Evolutionary conservation across 1,284 basidiomycete genomes (phyloP), one percentile per base, ranked within the genome.

Genomic region (Neolentinus lepideus): DNA sequence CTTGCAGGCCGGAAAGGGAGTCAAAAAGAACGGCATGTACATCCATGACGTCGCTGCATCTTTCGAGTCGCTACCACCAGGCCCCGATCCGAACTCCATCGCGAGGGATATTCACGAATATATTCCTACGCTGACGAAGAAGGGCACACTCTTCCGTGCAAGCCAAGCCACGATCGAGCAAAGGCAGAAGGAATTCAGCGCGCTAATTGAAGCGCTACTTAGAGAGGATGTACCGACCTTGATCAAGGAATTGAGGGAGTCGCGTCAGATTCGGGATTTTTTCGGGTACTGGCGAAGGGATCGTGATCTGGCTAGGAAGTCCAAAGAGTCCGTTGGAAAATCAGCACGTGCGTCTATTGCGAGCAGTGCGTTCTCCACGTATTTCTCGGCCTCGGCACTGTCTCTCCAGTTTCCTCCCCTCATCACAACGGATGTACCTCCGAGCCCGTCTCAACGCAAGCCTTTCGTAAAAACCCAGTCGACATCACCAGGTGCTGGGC

Each of bases 41-140:
- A 73, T 81, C 53, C 80, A 84, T 50, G 84, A 89, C 61, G 74
- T 76, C 54, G 89, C 89, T 1, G 82, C 89, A 1, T 91, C 89
- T 11, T 91, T 84, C 74, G 89, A 90, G 55, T 90, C 88, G 0
- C 75, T 91, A n/a, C 89, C 89, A 12, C 85, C 86, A n/a, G 89
- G 88, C 12, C 88, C 89, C 16, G 78, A 88, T 62, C 87, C 85
- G 2, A 79, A 78, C 46, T 81, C 82, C 24, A 78, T 91, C 36
- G 81, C 82, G 12, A 78, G 75, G 53, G 79, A 87, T 59, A 75
- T 91, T 51, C 85, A 90, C 62, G 64, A 78, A 1, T 69, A 81
- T 61, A 66, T 91, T 1, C 88, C 89, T 16, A 75, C 73, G 56
- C 75, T 91, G 31, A 79, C 81, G 2, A 87, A 84, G 69, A 88